Conservation (phyloP, 805 yeast species). For the Pichia sporocuriosa region DNA sequence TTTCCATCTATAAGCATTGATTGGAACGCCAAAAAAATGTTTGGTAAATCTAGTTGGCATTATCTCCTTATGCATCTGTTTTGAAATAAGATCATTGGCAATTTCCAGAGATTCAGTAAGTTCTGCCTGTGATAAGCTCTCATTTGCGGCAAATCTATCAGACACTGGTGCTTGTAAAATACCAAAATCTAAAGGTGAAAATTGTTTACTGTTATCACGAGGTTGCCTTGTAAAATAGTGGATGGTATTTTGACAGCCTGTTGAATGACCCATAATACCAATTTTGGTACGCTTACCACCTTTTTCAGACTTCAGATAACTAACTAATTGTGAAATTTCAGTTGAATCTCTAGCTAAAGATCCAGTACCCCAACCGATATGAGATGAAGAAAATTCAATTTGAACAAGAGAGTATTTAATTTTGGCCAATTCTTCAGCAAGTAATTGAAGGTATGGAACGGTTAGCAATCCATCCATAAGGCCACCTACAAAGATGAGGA, state of each 20-base stretch:
- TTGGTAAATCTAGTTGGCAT: slow-evolving; percentile 46
- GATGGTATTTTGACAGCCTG: slow-evolving; percentile 76
- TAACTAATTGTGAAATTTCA: slow-evolving; percentile 50
- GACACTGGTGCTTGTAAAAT: slow-evolving; percentile 74
- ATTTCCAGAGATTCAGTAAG: slow-evolving; percentile 18
- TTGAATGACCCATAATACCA: slow-evolving; percentile 75
- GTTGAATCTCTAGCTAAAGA: slow-evolving; percentile 50
- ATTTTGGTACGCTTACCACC: slow-evolving; percentile 43
- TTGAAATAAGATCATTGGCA: slow-evolving; percentile 34
- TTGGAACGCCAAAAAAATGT: slow-evolving; percentile 47
- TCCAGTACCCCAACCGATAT: slow-evolving; percentile 71
- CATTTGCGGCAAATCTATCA: slow-evolving; percentile 44
- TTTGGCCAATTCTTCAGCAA: slow-evolving; percentile 34
- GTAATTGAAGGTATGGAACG: slow-evolving; percentile 56
- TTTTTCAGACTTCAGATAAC: slow-evolving; percentile 41
- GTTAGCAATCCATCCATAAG: slow-evolving; percentile 63
- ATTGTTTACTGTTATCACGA: slow-evolving; percentile 1
- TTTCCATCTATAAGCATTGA: slow-evolving; percentile 65
- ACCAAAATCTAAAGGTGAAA: slow-evolving; percentile 42
- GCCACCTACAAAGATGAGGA: slow-evolving; percentile 67
- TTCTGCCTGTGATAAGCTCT: slow-evolving; percentile 12
- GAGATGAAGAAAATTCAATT: slow-evolving; percentile 48
- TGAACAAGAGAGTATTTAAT: slow-evolving; percentile 58
- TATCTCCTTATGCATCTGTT: slow-evolving; percentile 41
- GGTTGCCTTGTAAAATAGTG: slow-evolving; percentile 44